Evolutionary conservation across 495 filamentous ascomycete species (phyloP).

Genomic region (Hypoxylon lienhwacheense): DNA sequence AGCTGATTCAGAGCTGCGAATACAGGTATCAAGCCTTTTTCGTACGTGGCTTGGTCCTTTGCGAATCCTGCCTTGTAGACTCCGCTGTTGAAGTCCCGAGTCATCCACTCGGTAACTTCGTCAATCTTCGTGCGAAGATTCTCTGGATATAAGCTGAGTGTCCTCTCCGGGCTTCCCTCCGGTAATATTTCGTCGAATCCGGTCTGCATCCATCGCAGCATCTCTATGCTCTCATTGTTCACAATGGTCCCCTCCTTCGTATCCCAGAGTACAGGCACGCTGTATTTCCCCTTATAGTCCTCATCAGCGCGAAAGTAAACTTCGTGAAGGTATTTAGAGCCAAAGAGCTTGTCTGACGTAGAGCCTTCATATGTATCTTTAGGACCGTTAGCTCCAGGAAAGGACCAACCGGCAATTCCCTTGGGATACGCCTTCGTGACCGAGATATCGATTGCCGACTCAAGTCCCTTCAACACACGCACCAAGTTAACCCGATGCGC

Average conservation of each 20-base stretch:
- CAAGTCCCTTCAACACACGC: slow-evolving; percentile 71
- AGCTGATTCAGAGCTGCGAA: slow-evolving; percentile 66
- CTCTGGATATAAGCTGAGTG: slow-evolving; percentile 57
- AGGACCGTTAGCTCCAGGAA: slow-evolving; percentile 52
- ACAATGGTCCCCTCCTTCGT: slow-evolving; percentile 71
- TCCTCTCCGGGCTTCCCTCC: slow-evolving; percentile 48
- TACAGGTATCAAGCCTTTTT: slow-evolving; percentile 59
- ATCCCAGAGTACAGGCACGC: slow-evolving; percentile 80
- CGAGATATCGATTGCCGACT: slow-evolving; percentile 67
- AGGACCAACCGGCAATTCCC: slow-evolving; percentile 67
- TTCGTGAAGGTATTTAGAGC: slow-evolving; percentile 61
- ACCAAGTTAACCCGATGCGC: slow-evolving; percentile 75
- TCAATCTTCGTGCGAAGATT: slow-evolving; percentile 60
- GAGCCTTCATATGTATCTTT: slow-evolving; percentile 61
- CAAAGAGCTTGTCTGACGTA: slow-evolving; percentile 61
- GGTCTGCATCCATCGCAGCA: slow-evolving; percentile 68
- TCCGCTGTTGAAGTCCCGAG: slow-evolving; percentile 67
- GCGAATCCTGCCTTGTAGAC: slow-evolving; percentile 73
- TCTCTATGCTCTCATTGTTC: slow-evolving; percentile 84
- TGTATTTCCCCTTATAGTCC: slow-evolving; percentile 72
- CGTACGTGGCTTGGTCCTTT: slow-evolving; percentile 65
- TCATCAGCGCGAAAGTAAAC: slow-evolving; percentile 72
- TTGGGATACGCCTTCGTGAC: slow-evolving; percentile 45
- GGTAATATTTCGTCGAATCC: slow-evolving; percentile 72
- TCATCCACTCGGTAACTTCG: slow-evolving; percentile 65